These are phyloP conservation scores for Mortierella sp. DNA, from an alignment of 371 early-diverging fungal genomes.

Conservation along the genomic window DNA sequence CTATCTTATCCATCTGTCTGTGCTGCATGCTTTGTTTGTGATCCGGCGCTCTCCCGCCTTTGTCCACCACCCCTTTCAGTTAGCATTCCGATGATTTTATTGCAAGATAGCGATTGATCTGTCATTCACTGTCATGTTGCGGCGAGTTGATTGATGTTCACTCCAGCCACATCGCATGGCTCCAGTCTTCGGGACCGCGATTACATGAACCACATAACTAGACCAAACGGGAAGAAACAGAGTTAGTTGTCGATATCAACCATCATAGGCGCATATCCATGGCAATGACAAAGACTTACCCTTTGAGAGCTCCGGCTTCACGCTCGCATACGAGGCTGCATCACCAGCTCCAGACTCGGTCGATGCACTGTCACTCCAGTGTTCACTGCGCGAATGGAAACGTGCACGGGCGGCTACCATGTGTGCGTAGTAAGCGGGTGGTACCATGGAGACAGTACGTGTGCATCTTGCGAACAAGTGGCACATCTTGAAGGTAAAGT, in stretches of 20 bases:
- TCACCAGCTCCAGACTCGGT: conserved; percentile 19
- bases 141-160: not conserved
- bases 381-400: conserved; percentile 75
- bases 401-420: conserved; percentile 84
- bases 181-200: too few species aligned
- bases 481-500: conserved; percentile 82
- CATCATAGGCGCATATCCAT: not conserved
- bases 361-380: conserved; percentile 25
- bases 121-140: not conserved
- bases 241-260: not conserved
- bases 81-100: too few species aligned
- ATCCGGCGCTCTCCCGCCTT: too few species aligned
- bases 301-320: conserved; percentile 24
- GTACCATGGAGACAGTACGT: conserved; percentile 79
- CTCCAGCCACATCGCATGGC: too few species aligned
- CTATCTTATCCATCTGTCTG: conserved; percentile 4
- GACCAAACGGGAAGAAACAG: not conserved
- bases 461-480: conserved; percentile 88
- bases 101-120: too few species aligned
- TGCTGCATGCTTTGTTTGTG: too few species aligned
- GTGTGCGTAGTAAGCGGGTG: conserved; percentile 93
- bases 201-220: conserved; percentile 52
- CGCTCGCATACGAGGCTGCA: conserved; percentile 7
- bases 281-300: conserved; percentile 9
- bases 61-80: too few species aligned